These are phyloP conservation scores for Monosporascus sp. DNA, from an alignment of 2,329 filamentous ascomycete species.

Conservation along the genomic window DNA sequence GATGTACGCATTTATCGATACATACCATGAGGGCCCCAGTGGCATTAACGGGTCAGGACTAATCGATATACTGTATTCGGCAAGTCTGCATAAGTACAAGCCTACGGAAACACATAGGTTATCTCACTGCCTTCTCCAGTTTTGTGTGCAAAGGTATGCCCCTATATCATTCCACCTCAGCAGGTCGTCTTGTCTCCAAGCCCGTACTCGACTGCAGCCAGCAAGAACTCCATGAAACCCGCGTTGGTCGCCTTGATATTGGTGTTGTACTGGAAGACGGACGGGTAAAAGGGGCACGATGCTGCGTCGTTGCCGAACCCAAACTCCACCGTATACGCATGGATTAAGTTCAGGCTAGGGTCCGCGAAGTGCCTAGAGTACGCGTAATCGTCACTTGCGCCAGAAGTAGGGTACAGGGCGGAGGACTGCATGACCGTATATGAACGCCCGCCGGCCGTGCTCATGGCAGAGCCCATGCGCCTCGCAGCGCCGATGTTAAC, in stretches of 20 bases:
- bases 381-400: constrained; percentile 42
- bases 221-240: constrained; percentile 43
- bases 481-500: constrained; percentile 27
- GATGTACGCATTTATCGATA: too few relatives aligned
- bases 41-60: too few relatives aligned
- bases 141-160: too few relatives aligned
- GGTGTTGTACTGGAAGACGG: constrained; percentile 33
- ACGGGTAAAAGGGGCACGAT: constrained; percentile 42
- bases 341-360: constrained; percentile 30
- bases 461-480: constrained; percentile 35
- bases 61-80: too few relatives aligned
- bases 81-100: too few relatives aligned
- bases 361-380: constrained; percentile 38
- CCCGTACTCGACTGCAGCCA: constrained; percentile 20
- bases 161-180: background rate
- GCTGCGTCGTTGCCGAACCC: constrained; percentile 31
- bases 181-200: constrained; percentile 7
- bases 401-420: constrained; percentile 40
- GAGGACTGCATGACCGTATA: constrained; percentile 36
- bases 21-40: too few relatives aligned
- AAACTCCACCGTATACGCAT: constrained; percentile 44
- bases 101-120: too few relatives aligned
- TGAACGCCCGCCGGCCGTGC: constrained; percentile 28
- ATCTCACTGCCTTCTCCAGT: too few relatives aligned
- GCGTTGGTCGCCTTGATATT: constrained; percentile 40